Evolutionary conservation across 176 grass and related monocot species (phyloP).

Genomic region (Ensete ventricosum): DNA sequence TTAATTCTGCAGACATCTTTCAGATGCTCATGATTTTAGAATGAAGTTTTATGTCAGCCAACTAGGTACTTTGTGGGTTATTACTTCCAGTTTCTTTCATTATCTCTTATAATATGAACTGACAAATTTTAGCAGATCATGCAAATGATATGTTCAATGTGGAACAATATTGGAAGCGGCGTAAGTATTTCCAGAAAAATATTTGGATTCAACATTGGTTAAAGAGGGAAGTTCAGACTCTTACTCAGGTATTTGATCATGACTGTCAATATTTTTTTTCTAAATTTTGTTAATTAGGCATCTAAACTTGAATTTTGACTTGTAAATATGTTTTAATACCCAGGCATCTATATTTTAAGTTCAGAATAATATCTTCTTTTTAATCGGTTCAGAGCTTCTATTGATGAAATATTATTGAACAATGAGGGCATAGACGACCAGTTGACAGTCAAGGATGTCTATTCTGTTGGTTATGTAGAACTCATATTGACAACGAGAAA

Average conservation of each 20-base stretch:
- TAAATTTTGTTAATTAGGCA: too few relatives aligned
- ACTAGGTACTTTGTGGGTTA: conserved; percentile 18
- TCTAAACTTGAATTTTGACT: not conserved
- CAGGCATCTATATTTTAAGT: not conserved
- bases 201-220: conserved; percentile 39
- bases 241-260: conserved; percentile 28
- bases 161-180: conserved; percentile 27
- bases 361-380: not conserved
- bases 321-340: not conserved
- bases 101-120: not conserved
- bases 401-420: not conserved
- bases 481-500: not conserved
- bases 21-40: conserved; percentile 32
- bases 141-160: conserved; percentile 17
- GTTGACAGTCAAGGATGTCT: not conserved
- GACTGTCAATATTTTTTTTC: not conserved
- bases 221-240: conserved; percentile 32
- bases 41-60: conserved; percentile 24
- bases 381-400: not conserved
- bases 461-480: not conserved
- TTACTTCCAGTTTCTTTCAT: conserved; percentile 2
- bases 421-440: not conserved
- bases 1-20: conserved; percentile 24
- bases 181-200: conserved; percentile 33
- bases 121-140: conserved; percentile 11